Evolutionary conservation across 768 basidiomycete genomes (phyloP).

Genomic region (Tephrocybe rancida): DNA sequence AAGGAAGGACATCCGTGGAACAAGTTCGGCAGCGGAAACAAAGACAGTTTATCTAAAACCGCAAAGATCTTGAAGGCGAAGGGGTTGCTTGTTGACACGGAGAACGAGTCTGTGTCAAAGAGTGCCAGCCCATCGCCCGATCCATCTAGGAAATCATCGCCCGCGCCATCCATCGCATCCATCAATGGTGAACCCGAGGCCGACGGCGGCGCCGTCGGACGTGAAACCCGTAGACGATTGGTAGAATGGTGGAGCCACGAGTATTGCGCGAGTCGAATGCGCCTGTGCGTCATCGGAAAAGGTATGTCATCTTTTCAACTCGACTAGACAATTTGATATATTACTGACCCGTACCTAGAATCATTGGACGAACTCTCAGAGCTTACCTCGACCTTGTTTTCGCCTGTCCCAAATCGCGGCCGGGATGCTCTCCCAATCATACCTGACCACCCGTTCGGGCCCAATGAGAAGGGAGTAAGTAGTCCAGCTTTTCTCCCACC

Average conservation of each 20-base stretch:
- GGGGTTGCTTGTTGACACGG: conserved; percentile 42
- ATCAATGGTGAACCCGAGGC: conserved; percentile 60
- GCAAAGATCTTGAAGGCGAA: conserved; percentile 59
- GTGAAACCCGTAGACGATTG: conserved; percentile 76
- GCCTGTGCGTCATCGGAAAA: conserved; percentile 76
- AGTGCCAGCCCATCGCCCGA: conserved; percentile 44
- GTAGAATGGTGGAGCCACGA: conserved; percentile 86
- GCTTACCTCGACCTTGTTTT: conserved; percentile 67
- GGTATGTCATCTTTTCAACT: conserved; percentile 42
- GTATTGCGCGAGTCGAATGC: conserved; percentile 85
- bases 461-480: conserved; percentile 71
- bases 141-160: conserved; percentile 60
- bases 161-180: conserved; percentile 59
- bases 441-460: conserved; percentile 75
- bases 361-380: conserved; percentile 72
- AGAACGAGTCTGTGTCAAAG: conserved; percentile 25
- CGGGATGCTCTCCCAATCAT: conserved; percentile 64
- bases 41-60: conserved; percentile 66
- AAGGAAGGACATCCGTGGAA: conserved; percentile 81
- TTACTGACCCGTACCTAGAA: conserved; percentile 43
- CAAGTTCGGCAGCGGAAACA: conserved; percentile 91
- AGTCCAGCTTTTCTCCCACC: neutral
- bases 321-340: neutral
- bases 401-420: conserved; percentile 67
- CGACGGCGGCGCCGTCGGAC: conserved; percentile 77